Percentiles rank a stretch among this genome's conserved stretches.
Conservation (phyloP, 2,329 filamentous ascomycete species). For the Paecilomyces fulvus region DNA sequence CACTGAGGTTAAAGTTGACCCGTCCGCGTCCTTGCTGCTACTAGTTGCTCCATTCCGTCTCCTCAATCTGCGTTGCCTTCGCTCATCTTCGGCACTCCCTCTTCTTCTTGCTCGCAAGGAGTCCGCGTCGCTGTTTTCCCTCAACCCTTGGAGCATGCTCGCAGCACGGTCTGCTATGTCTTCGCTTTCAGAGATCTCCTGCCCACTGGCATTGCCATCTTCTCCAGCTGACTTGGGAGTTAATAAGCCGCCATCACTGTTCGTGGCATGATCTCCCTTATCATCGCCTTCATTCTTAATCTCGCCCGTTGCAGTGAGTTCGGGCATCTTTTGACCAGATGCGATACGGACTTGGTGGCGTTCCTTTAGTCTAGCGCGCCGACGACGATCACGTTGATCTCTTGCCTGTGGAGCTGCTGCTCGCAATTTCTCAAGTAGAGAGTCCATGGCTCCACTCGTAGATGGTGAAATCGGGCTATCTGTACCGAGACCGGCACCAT, state of each 20-base stretch:
- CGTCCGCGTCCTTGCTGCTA: constrained; percentile 30
- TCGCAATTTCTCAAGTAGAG: constrained; percentile 84
- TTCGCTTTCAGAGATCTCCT: constrained; percentile 43
- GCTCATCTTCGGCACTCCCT: constrained; percentile 72
- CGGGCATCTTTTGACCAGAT: constrained; percentile 80
- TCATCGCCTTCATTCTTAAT: constrained; percentile 46
- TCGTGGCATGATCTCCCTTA: constrained; percentile 27
- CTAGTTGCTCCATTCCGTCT: constrained; percentile 48
- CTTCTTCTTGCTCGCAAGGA: constrained; percentile 53
- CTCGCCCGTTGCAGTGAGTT: constrained; percentile 49
- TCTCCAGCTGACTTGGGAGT: constrained; percentile 37
- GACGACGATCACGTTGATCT: constrained; percentile 80
- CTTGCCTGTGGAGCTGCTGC: constrained; percentile 83
- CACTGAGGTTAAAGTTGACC: constrained; percentile 20
- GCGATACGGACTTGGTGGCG: constrained; percentile 82
- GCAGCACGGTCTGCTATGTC: constrained; percentile 82
- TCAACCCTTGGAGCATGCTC: constrained; percentile 72
- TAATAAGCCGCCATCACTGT: constrained; percentile 37
- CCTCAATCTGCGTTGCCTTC: constrained; percentile 57
- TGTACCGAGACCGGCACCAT: constrained; percentile 39
- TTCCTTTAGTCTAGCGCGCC: constrained; percentile 82
- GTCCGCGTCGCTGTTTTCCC: constrained; percentile 52
- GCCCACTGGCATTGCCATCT: neutral
- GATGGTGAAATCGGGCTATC: constrained; percentile 55
- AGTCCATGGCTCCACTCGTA: constrained; percentile 89